Evolutionary conservation across 176 grass and related monocot genomes (phyloP).

Genomic region (Panicum miliaceum): DNA sequence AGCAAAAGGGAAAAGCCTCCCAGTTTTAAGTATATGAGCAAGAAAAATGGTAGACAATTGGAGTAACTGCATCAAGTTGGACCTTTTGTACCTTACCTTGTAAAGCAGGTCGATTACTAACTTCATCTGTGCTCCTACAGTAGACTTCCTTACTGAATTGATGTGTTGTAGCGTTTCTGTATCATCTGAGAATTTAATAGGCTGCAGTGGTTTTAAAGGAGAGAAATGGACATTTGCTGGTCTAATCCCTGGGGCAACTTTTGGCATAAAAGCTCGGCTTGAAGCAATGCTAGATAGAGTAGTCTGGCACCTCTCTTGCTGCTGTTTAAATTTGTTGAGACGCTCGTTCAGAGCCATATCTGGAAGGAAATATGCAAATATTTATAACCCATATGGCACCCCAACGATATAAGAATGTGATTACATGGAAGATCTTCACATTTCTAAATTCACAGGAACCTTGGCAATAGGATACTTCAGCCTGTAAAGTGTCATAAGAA

Average conservation of each 20-base stretch:
- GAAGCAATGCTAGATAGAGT: conserved; percentile 68
- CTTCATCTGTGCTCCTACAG: conserved; percentile 72
- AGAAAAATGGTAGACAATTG: background rate
- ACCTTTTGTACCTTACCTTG: conserved; percentile 52
- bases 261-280: conserved; percentile 37
- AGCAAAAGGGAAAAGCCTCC: conserved; percentile 5
- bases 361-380: conserved; percentile 1
- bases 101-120: conserved; percentile 71
- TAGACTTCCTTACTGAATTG: conserved; percentile 74
- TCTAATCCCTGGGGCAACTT: conserved; percentile 40
- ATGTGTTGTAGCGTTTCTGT: conserved; percentile 76
- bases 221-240: conserved; percentile 35
- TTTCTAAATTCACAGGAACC: background rate
- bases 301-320: conserved; percentile 75
- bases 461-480: background rate
- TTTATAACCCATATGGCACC: conserved; percentile 1
- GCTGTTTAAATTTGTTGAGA: conserved; percentile 75
- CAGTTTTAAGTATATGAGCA: background rate
- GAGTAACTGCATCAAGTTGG: conserved; percentile 6
- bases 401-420: background rate
- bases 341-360: conserved; percentile 71
- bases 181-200: conserved; percentile 80
- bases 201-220: conserved; percentile 44
- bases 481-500: too few species aligned
- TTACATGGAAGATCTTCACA: conserved; percentile 2